A percentile compares a stretch with the other conserved stretches of the same genome.
Evolutionary conservation across 2,329 filamentous ascomycete species (phyloP).

Genomic region (Dactylellina cionopaga): DNA sequence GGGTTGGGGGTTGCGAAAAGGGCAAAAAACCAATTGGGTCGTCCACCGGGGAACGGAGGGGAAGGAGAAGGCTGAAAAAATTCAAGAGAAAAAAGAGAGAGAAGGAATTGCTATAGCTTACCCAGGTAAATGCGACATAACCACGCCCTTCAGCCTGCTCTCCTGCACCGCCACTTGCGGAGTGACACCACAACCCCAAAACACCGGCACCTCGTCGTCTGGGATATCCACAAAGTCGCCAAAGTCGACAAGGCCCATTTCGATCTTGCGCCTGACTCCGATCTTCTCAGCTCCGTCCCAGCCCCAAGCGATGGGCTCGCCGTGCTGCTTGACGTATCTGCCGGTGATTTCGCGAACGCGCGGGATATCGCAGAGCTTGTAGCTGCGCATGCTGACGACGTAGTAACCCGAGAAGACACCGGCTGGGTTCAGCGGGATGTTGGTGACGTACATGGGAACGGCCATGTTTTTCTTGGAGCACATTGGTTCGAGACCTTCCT

Average conservation of each 20-base stretch:
- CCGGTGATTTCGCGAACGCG: slow-evolving; percentile 68
- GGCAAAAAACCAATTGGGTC: too few species aligned
- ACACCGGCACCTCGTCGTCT: slow-evolving; percentile 66
- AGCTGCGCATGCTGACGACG: slow-evolving; percentile 73
- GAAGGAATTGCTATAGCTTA: slow-evolving; percentile 57
- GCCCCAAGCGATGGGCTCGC: slow-evolving; percentile 73
- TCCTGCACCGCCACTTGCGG: slow-evolving; percentile 72
- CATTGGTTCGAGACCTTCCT: slow-evolving; percentile 65
- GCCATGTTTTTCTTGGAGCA: slow-evolving; percentile 62
- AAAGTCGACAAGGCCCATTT: slow-evolving; percentile 67
- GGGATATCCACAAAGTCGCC: slow-evolving; percentile 65
- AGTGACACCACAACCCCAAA: slow-evolving; percentile 74
- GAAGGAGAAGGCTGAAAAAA: slow-evolving; percentile 25
- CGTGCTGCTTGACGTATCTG: slow-evolving; percentile 69
- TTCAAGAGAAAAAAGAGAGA: slow-evolving; percentile 21
- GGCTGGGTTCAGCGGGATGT: slow-evolving; percentile 67
- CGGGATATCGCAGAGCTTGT: slow-evolving; percentile 65
- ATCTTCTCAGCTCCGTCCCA: slow-evolving; percentile 68
- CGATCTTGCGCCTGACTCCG: slow-evolving; percentile 65
- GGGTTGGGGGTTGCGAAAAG: too few species aligned
- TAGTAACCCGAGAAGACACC: slow-evolving; percentile 69
- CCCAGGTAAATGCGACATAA: slow-evolving; percentile 71
- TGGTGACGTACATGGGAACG: slow-evolving; percentile 72
- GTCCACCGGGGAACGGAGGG: slow-evolving; percentile 24
- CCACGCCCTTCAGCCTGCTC: slow-evolving; percentile 66